Evolutionary conservation across 305 asterid genomes (phyloP).

Genomic region (Solanum chacoense): DNA sequence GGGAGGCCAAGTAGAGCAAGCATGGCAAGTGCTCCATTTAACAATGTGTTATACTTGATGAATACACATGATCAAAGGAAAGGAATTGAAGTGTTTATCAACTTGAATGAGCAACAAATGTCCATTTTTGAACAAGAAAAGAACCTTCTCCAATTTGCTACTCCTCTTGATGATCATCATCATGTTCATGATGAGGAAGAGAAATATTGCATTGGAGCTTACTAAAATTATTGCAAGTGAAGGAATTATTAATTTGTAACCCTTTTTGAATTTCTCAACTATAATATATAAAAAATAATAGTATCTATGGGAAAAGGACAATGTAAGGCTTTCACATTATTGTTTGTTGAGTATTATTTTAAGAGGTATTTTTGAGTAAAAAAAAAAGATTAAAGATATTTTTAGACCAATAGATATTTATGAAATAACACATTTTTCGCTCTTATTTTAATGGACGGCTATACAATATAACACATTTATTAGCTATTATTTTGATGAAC

Average conservation of each 20-base stretch:
- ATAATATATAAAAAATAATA: no score
- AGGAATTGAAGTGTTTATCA: neutral
- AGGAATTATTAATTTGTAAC: neutral
- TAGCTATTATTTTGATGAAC: no score
- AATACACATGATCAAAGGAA: neutral
- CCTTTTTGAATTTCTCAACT: neutral
- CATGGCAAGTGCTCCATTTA: neutral
- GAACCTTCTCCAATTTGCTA: neutral
- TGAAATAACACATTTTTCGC: neutral
- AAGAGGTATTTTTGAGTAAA: neutral
- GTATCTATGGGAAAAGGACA: neutral
- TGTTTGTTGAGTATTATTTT: neutral
- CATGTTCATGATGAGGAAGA: neutral
- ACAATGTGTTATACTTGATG: neutral
- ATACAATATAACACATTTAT: neutral
- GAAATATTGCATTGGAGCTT: neutral
- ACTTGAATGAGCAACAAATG: neutral
- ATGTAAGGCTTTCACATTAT: neutral
- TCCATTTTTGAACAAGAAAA: neutral
- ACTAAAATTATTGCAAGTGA: neutral
- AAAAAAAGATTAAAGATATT: neutral
- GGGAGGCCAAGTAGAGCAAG: neutral
- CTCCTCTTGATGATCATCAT: neutral
- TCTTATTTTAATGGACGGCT: no score
- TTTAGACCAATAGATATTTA: neutral